These are phyloP conservation scores for Simmondsia chinensis DNA, from an alignment of 148 eudicot species.

Conservation along the genomic window DNA sequence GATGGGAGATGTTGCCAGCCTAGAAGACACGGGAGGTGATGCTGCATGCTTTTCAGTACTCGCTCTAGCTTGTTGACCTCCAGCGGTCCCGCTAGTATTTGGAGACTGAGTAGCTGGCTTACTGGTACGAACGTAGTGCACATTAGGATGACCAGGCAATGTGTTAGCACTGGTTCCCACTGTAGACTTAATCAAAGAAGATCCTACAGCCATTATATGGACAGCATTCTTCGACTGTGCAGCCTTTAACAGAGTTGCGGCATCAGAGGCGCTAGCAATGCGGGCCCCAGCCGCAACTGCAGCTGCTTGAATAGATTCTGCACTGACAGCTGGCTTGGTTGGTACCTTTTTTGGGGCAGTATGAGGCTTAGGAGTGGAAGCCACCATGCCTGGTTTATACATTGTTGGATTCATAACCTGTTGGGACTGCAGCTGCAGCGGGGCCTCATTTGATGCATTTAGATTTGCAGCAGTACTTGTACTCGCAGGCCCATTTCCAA, in stretches of 20 bases:
- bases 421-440: constrained; percentile 2
- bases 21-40: constrained; percentile 11
- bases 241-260: constrained; percentile 47
- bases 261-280: constrained; percentile 57
- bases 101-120: constrained; percentile 21
- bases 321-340: constrained; percentile 26
- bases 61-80: constrained; percentile 30
- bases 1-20: constrained; percentile 2
- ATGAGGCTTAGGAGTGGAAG: constrained; percentile 17
- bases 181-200: constrained; percentile 27
- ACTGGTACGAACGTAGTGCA: constrained; percentile 51
- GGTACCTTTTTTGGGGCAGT: constrained; percentile 21
- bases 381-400: constrained; percentile 11
- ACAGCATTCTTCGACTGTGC: constrained; percentile 60
- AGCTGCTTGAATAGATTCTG: constrained; percentile 61
- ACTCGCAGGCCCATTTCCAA: constrained; percentile 25
- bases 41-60: constrained; percentile 15
- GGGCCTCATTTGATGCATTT: constrained; percentile 10
- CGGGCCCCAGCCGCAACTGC: constrained; percentile 97
- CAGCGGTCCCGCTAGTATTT: constrained; percentile 16
- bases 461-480: constrained; percentile 17
- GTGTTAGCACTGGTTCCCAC: constrained; percentile 14
- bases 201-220: constrained; percentile 34
- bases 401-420: constrained; percentile 16
- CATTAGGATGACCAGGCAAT: constrained; percentile 53